phyloP scores from a whole-genome alignment of 345 rosid species.

The Lagerstroemia speciosa region DNA sequence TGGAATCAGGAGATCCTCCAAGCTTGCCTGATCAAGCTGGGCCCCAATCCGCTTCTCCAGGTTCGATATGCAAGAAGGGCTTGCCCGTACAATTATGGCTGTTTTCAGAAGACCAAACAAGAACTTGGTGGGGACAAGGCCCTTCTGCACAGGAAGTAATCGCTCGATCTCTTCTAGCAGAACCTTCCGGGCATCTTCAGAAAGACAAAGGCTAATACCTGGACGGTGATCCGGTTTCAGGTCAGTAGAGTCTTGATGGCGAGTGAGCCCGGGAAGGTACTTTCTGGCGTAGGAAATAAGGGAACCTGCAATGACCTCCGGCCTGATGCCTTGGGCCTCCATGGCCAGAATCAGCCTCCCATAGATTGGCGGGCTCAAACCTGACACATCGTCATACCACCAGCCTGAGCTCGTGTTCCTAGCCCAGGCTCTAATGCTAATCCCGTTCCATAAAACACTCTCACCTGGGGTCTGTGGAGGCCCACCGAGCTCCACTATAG shows the following conservation, averaged over 20 bases:
- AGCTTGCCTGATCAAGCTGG: slow-evolving; percentile 92
- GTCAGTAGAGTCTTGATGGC: slow-evolving; percentile 56
- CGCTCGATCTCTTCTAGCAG: slow-evolving; percentile 67
- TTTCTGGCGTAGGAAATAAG: slow-evolving; percentile 61
- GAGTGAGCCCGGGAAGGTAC: slow-evolving; percentile 75
- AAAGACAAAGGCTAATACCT: slow-evolving; percentile 42
- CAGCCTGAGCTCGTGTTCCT: slow-evolving; percentile 70
- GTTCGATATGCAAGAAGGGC: slow-evolving; percentile 50
- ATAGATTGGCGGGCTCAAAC: slow-evolving; percentile 61
- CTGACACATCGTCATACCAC: slow-evolving; percentile 94
- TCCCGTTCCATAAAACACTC: slow-evolving; percentile 92
- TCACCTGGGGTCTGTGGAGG: slow-evolving; percentile 99
- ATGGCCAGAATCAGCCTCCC: slow-evolving; percentile 60
- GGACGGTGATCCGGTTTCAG: slow-evolving; percentile 13
- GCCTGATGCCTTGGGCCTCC: slow-evolving; percentile 76
- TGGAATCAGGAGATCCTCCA: slow-evolving; percentile 95
- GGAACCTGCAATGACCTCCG: slow-evolving; percentile 69
- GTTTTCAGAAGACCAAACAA: slow-evolving; percentile 78
- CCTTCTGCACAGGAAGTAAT: slow-evolving; percentile 72
- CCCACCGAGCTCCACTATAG: slow-evolving; percentile 79
- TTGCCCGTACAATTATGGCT: slow-evolving; percentile 65
- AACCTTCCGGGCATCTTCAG: slow-evolving; percentile 80
- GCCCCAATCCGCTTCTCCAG: slow-evolving; percentile 82
- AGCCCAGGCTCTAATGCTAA: slow-evolving; percentile 87
- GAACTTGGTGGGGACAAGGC: slow-evolving; percentile 68